Conservation (phyloP, 805 yeast genomes). For the Yarrowia sp. region DNA sequence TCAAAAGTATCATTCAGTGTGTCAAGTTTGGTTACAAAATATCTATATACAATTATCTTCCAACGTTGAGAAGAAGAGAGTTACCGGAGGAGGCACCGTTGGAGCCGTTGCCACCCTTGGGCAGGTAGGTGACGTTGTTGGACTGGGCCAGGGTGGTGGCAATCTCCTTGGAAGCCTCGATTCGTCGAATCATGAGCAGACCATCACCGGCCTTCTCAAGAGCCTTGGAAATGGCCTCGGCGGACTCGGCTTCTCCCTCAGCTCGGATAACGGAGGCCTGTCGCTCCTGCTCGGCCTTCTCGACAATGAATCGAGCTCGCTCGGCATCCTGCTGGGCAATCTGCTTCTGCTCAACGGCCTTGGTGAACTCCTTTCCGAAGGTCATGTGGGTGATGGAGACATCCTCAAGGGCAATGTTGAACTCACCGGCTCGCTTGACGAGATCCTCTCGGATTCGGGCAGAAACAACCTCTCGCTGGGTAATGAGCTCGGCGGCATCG, state of each 20-base stretch:
- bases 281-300: constrained; percentile 95
- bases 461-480: constrained; percentile 94
- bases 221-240: constrained; percentile 90
- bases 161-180: constrained; percentile 95
- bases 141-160: constrained; percentile 82
- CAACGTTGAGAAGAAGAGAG: constrained; percentile 37
- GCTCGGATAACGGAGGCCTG: constrained; percentile 94
- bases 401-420: constrained; percentile 88
- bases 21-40: not conserved
- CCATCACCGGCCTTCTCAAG: constrained; percentile 95
- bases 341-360: constrained; percentile 97
- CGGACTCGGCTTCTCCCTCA: constrained; percentile 99
- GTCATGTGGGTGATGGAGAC: constrained; percentile 98
- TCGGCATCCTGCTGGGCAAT: constrained; percentile 99
- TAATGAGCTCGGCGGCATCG: constrained; percentile 95
- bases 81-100: constrained; percentile 38
- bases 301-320: constrained; percentile 88
- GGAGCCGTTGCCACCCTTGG: constrained; percentile 47
- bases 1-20: not conserved
- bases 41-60: constrained; percentile 33
- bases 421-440: constrained; percentile 76
- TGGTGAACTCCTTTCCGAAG: constrained; percentile 93
- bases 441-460: constrained; percentile 85
- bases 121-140: constrained; percentile 85
- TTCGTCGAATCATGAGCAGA: constrained; percentile 83